Conservation (phyloP, 2,329 filamentous ascomycete species). For the Venturia aucupariae region DNA sequence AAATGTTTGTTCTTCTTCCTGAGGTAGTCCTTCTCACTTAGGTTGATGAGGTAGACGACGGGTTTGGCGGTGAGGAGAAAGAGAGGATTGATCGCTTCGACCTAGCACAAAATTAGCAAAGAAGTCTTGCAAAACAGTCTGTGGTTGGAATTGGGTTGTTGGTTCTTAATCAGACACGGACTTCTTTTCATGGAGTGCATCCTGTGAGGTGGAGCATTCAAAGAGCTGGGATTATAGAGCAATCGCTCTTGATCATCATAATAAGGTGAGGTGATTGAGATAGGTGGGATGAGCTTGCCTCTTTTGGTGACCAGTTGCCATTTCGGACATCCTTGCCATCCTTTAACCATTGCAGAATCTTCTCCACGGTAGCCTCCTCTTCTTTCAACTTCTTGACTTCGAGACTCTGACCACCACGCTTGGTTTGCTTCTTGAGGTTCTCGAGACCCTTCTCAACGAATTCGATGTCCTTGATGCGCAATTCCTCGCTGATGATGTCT, state of each 20-base stretch:
- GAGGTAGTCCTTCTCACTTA: slow-evolving; percentile 94
- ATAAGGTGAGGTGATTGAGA: slow-evolving; percentile 30
- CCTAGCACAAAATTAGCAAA: slow-evolving; percentile 44
- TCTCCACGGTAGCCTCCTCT: slow-evolving; percentile 88
- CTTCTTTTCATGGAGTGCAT: slow-evolving; percentile 82
- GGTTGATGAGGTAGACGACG: slow-evolving; percentile 92
- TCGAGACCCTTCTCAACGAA: slow-evolving; percentile 95
- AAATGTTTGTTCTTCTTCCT: slow-evolving; percentile 99
- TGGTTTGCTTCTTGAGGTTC: slow-evolving; percentile 85
- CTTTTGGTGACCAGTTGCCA: slow-evolving; percentile 81
- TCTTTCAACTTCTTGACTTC: slow-evolving; percentile 97
- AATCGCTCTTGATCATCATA: slow-evolving; percentile 98
- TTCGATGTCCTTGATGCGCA: slow-evolving; percentile 97
- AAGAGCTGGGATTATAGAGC: slow-evolving; percentile 99
- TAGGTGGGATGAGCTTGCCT: slow-evolving; percentile 56
- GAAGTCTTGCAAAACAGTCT: not conserved
- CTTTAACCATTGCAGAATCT: slow-evolving; percentile 73
- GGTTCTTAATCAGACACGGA: slow-evolving; percentile 54
- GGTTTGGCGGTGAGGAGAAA: slow-evolving; percentile 94
- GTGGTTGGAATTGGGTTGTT: slow-evolving; percentile 9
- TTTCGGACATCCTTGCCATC: slow-evolving; percentile 91
- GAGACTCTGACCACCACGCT: slow-evolving; percentile 84
- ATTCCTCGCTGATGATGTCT: slow-evolving; percentile 92
- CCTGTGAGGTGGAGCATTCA: slow-evolving; percentile 70
- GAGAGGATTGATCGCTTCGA: slow-evolving; percentile 95